phyloP scores from a whole-genome alignment of 2,329 filamentous ascomycete genomes.

The Fusarium mangiferae region DNA sequence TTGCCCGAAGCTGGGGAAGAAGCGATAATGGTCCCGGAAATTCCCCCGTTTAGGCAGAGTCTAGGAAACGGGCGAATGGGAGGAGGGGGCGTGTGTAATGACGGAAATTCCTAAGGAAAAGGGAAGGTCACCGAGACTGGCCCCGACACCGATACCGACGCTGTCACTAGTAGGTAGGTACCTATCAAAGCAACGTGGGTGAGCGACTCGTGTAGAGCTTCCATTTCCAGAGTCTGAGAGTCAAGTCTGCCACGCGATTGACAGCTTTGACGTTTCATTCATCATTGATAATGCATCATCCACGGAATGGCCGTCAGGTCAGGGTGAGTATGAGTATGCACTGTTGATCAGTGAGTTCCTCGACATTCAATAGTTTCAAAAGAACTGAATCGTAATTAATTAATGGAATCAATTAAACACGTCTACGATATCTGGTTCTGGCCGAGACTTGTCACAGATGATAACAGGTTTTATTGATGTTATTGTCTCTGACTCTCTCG shows the following conservation, averaged over 20 bases:
- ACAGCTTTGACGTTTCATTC: conserved; percentile 31
- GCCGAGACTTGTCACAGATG: conserved; percentile 14
- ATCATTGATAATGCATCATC: conserved; percentile 1
- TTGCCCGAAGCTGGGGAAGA: conserved; percentile 26
- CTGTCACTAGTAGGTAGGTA: neutral
- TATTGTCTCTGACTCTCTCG: no score
- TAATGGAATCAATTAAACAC: conserved; percentile 5
- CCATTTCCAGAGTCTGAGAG: neutral
- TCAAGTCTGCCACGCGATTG: conserved; percentile 32
- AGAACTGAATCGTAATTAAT: conserved; percentile 9
- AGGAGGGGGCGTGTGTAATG: conserved; percentile 17
- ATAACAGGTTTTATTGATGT: neutral
- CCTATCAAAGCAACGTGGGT: conserved; percentile 2
- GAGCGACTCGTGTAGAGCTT: conserved; percentile 27
- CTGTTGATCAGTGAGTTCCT: neutral
- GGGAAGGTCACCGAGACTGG: neutral
- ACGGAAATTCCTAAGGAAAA: conserved; percentile 1
- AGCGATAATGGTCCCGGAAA: neutral
- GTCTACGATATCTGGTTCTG: neutral
- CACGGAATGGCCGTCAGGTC: conserved; percentile 15
- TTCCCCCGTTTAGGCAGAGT: conserved; percentile 3
- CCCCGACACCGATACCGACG: neutral
- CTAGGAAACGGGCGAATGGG: neutral
- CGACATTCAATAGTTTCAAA: conserved; percentile 3
- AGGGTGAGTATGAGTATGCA: neutral